Evolutionary conservation across 345 rosid genomes (phyloP), one percentile per base, ranked within the genome.

Genomic region (Eucalyptus microcorys): DNA sequence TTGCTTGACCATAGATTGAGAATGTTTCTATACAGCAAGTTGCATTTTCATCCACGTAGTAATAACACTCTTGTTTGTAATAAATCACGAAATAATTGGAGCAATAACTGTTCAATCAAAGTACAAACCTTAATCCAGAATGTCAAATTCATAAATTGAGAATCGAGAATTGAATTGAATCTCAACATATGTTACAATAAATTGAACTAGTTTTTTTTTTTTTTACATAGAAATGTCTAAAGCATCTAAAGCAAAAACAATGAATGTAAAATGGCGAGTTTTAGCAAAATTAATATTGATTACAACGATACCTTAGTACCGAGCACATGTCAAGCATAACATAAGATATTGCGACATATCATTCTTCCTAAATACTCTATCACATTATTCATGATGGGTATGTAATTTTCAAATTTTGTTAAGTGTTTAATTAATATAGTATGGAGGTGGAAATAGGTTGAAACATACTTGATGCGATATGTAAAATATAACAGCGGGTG

Each of bases 361-460:
- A 34, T 37, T 37, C 45, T 76, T 76, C 83, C 7, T 37, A 11
- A 37, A 76, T 37, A 21, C 83, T 10, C 4, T 10, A 7, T 43
- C 27, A 19, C 27, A 2, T 71, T 71, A 71, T 71, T 17, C 21
- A 17, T 42, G 4, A 71, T 9, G 5, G 19, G 5, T 8, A n/a
- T n/a, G 10, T 30, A 30, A 30, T 30, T n/a, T 64, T n/a, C 76
- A 64, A n/a, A 64, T 64, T 68, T 17, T 17, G 43, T 68, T 68
- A 8, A 7, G 1, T 0, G 7, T 15, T 66, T 66, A n/a, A 66
- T 32, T 32, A 57, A 26, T 26, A 57, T 0, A 26, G n/a, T 3
- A 1, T 21, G 6, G 43, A 34, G 21, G 43, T 22, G 22, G 24
- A 71, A 66, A 34, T 71, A 10, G 81, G 14, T 71, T 19, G 80